Base-by-base conservation (phyloP, 352 stramenopile genomes). In the Phytophthora europaea region DNA sequence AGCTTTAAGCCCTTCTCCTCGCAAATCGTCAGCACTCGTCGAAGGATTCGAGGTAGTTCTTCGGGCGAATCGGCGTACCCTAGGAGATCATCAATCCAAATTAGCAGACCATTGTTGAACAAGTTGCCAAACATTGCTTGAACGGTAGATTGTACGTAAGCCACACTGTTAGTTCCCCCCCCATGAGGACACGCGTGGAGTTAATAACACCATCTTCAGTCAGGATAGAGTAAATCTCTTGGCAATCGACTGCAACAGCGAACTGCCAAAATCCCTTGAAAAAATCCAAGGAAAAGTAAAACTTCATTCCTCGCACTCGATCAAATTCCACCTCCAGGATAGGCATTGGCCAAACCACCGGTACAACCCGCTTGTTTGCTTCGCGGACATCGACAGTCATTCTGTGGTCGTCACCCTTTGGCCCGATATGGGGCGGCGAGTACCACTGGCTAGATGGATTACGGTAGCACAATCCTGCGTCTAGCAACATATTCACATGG, bases 181-280 rank as follows among this genome's bases (percentile, higher is more conserved):
- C 57, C 50, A 67, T 72, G 0, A 67, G 50, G 3, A 72, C 65
- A 16, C 50, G 20, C n/a, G 65, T 66, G 4, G 57, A 28, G 9
- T 59, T 69, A n/a, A 73, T 65, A 0, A 73, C 67, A 18, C 59
- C 40, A 22, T 69, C 59, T 26, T 73, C 67, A 0, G 59, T 69
- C 2, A 65, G 31, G 40, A 73, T 69, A 6, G 67, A 69, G 12
- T 72, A 67, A 9, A 72, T 67, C 10, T 73, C 67, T 12, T 69
- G 59, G 13, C 59, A 73, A 0, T 2, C 16, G 8, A 26, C 16
- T 2, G 51, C 43, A 43, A 65, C 60, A 31, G 38, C 59, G 28
- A 73, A 73, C 13, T 73, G 67, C 52, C 67, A 73, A 28, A 72
- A 69, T 4, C 58, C 53, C 33, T 73, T 73, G 12, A 73, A 73